phyloP scores from a whole-genome alignment of 2,329 filamentous ascomycete species.

The Cadophora sp. region DNA sequence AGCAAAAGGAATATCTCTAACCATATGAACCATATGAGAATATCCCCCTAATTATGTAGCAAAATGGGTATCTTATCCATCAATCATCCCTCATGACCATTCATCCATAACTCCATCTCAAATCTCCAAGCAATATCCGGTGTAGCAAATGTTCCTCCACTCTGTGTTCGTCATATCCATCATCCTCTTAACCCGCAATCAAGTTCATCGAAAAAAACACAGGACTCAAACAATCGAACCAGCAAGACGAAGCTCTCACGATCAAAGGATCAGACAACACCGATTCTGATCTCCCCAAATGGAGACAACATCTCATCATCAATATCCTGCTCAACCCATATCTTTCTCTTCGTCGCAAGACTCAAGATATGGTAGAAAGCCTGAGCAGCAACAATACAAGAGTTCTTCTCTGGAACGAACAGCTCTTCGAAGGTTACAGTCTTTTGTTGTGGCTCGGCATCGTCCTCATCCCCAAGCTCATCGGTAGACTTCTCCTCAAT shows the following conservation, averaged over 20 bases:
- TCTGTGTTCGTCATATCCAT: background rate
- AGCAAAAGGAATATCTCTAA: conserved; percentile 12
- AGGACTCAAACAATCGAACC: background rate
- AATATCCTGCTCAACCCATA: conserved; percentile 65
- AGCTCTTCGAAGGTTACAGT: conserved; percentile 74
- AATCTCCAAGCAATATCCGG: conserved; percentile 15
- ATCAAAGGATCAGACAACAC: conserved; percentile 29
- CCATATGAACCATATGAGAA: background rate
- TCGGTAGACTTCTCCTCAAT: conserved; percentile 48
- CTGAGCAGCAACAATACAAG: conserved; percentile 70
- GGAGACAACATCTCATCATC: conserved; percentile 25
- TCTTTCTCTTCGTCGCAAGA: conserved; percentile 69
- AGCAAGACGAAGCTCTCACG: background rate
- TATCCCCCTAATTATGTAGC: conserved; percentile 5
- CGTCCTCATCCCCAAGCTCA: conserved; percentile 26
- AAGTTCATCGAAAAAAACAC: background rate
- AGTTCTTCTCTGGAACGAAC: conserved; percentile 60
- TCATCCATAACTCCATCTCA: conserved; percentile 15
- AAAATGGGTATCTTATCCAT: conserved; percentile 20
- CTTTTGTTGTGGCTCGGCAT: conserved; percentile 27
- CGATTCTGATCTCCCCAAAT: conserved; percentile 39
- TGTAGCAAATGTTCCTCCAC: conserved; percentile 11
- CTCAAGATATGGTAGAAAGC: conserved; percentile 77
- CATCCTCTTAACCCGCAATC: background rate
- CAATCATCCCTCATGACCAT: conserved; percentile 12